These are phyloP conservation scores for Murraya paniculata DNA, from an alignment of 345 rosid species.

Conservation along the genomic window DNA sequence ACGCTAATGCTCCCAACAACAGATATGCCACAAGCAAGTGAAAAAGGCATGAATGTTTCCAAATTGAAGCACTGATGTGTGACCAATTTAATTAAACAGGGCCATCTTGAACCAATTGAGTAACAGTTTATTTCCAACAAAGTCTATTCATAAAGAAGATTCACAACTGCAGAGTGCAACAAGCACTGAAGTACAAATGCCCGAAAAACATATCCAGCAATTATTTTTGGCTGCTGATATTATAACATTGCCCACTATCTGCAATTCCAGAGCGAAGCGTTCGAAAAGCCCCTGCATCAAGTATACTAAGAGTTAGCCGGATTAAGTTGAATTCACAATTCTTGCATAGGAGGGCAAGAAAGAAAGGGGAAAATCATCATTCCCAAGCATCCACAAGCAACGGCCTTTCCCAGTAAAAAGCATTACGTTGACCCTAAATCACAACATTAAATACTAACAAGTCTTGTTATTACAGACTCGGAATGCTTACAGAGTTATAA, in stretches of 20 bases:
- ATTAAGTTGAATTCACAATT: background rate
- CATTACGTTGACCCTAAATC: background rate
- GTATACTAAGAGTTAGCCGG: background rate
- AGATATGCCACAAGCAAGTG: background rate
- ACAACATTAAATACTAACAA: background rate
- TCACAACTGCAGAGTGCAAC: conserved; percentile 3
- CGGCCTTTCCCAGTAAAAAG: background rate
- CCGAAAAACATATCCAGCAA: conserved; percentile 15
- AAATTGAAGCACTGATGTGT: background rate
- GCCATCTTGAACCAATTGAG: background rate
- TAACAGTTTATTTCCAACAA: background rate
- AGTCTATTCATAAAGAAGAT: background rate
- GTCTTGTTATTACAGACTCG: background rate
- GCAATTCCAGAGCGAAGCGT: background rate
- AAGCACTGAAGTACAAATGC: conserved; percentile 5
- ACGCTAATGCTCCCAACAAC: background rate
- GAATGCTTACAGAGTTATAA: background rate
- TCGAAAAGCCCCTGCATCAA: conserved; percentile 17
- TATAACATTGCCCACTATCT: conserved; percentile 8
- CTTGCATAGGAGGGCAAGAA: background rate
- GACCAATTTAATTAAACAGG: background rate
- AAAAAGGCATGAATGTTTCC: background rate
- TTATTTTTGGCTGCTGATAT: background rate
- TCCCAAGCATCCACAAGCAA: background rate
- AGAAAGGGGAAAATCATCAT: background rate